Base-by-base conservation (phyloP, 106 monocot genomes). In the Hemerocallis citrina region DNA sequence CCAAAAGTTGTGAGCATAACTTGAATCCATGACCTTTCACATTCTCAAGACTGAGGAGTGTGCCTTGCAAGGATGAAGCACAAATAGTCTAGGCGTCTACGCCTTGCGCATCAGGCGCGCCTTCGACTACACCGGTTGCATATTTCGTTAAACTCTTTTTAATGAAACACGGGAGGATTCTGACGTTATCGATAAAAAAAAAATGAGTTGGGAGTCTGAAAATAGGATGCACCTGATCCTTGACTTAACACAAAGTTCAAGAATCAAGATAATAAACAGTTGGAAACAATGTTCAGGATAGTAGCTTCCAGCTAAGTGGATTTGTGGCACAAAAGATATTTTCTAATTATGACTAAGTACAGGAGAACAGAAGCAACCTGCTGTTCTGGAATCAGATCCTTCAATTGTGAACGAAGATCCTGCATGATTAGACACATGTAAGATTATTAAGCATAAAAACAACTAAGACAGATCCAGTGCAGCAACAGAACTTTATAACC, bases 311-410 rank as follows among this genome's bases (percentile, higher is more conserved):
- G 14, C n/a, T n/a, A 54, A 15, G 6, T 32, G 32, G 49, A 31
- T 5, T 15, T 16, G 13, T 3, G 31, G 54, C 5, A 54, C 9
- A 32, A 32, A 32, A 54, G 6, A 54, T 41, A 6, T 16, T 54
- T 3, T 1, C 28, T 35, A 57, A 44, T 31, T 29, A 56, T 21
- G 29, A 34, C 22, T 0, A 61, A 52, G 13, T 38, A 52, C 44
- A 24, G 30, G 39, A 66, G 31, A 23, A 43, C 17, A 62, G 43
- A 44, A 32, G 6, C 44, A 68, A 96, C 95, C 79, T 87, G 89
- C 61, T 90, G 95, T 57, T 96, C 90, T 13, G 95, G 95, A 79
- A 96, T 87, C 68, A 86, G 46, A 14, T 96, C 86, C 68, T 79
- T 73, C 74, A 96, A 67, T 31, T 96, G 85, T 28, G 89, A 69